Evolutionary conservation across 148 eudicot genomes (phyloP).

Genomic region (Nepenthes mirabilis): DNA sequence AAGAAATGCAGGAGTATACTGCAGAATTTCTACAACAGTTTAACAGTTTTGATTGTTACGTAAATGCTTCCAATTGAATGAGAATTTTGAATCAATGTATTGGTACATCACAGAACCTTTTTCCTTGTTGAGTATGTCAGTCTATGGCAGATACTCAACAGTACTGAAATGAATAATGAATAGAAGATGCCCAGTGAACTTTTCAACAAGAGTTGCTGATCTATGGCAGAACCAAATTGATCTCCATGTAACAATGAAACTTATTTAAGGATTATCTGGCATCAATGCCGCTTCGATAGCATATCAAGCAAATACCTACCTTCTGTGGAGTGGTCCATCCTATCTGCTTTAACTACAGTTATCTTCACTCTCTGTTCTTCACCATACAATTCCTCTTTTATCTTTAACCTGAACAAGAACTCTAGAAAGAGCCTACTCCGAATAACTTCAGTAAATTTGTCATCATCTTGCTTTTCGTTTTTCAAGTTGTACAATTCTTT

Average conservation of each 20-base stretch:
- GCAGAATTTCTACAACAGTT: too few species aligned
- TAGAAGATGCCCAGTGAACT: background rate
- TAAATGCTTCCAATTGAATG: too few species aligned
- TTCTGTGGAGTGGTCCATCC: slow-evolving; percentile 50
- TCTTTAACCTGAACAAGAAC: slow-evolving; percentile 58
- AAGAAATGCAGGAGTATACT: too few species aligned
- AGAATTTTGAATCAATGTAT: too few species aligned
- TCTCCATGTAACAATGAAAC: background rate
- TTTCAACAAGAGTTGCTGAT: background rate
- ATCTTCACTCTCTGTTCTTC: slow-evolving; percentile 88
- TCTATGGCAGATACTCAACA: too few species aligned
- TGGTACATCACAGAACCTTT: too few species aligned
- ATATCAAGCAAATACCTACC: slow-evolving; percentile 40
- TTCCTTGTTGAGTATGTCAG: too few species aligned
- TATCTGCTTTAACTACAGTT: slow-evolving; percentile 80
- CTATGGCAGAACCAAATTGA: slow-evolving; percentile 5
- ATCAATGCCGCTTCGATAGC: slow-evolving; percentile 18
- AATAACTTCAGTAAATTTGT: slow-evolving; percentile 38
- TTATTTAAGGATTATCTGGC: slow-evolving; percentile 2
- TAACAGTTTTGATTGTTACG: too few species aligned
- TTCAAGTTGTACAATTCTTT: slow-evolving; percentile 66
- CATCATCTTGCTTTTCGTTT: slow-evolving; percentile 46
- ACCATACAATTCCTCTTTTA: slow-evolving; percentile 86
- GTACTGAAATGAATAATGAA: background rate
- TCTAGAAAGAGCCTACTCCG: slow-evolving; percentile 36